Conservation (phyloP, 1,284 basidiomycete genomes). For the Ustilago nuda region DNA sequence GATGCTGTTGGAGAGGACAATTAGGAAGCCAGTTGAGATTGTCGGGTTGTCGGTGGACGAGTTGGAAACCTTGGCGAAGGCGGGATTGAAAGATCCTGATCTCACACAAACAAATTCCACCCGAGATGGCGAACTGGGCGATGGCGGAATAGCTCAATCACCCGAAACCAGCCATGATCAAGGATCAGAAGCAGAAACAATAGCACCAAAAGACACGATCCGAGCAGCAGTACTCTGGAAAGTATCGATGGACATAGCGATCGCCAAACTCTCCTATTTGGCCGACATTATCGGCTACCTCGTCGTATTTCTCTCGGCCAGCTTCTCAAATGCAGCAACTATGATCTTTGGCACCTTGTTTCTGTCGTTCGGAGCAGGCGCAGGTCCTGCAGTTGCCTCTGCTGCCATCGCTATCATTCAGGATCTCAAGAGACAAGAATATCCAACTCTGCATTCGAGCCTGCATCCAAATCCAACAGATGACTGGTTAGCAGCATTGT, state of each 20-base stretch:
- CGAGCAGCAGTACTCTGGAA: constrained; percentile 38
- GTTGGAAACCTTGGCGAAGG: constrained; percentile 36
- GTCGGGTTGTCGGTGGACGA: constrained; percentile 19
- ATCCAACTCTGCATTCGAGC: constrained; percentile 28
- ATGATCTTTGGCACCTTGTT: constrained; percentile 44
- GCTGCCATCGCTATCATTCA: constrained; percentile 50
- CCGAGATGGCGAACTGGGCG: constrained; percentile 8
- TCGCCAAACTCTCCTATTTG: constrained; percentile 41
- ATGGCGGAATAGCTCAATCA: constrained; percentile 8
- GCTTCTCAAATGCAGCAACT: constrained; percentile 33
- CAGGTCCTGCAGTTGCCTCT: constrained; percentile 40
- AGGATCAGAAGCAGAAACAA: background rate
- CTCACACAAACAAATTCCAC: constrained; percentile 16
- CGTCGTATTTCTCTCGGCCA: constrained; percentile 39
- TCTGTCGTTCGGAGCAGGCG: constrained; percentile 42
- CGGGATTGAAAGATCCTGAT: constrained; percentile 37
- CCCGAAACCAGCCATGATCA: background rate
- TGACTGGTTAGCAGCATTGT: constrained; percentile 43
- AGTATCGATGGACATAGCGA: constrained; percentile 32
- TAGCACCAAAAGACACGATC: constrained; percentile 2
- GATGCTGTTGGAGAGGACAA: constrained; percentile 33
- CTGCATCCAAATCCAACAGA: constrained; percentile 41
- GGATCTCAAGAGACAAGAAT: constrained; percentile 28
- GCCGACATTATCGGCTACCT: constrained; percentile 45
- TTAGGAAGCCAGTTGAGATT: constrained; percentile 28